Evolutionary conservation across 2,329 filamentous ascomycete species (phyloP).

Genomic region (Myriosclerotinia scirpicola): DNA sequence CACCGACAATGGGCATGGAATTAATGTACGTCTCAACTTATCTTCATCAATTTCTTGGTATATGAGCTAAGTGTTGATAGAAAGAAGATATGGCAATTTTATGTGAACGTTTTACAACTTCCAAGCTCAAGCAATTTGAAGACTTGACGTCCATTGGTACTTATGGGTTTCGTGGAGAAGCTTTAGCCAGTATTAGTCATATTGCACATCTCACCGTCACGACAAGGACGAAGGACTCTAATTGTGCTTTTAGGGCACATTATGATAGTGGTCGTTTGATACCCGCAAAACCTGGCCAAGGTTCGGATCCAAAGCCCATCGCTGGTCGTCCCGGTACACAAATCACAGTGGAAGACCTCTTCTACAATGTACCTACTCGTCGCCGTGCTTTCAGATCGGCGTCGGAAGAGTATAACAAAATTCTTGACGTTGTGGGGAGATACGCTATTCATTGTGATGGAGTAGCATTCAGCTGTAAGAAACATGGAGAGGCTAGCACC

Average conservation of each 20-base stretch:
- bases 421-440: constrained; percentile 88
- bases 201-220: constrained; percentile 95
- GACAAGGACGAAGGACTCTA: constrained; percentile 85
- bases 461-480: constrained; percentile 97
- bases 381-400: constrained; percentile 86
- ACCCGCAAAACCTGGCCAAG: constrained; percentile 84
- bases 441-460: constrained; percentile 89
- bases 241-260: constrained; percentile 85
- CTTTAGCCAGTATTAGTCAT: constrained; percentile 95
- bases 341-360: constrained; percentile 94
- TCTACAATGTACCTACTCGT: constrained; percentile 92
- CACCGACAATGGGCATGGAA: constrained; percentile 94
- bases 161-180: constrained; percentile 97
- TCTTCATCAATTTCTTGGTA: not conserved
- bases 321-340: constrained; percentile 89
- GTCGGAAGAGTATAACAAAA: constrained; percentile 96
- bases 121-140: constrained; percentile 90
- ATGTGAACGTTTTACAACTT: constrained; percentile 95
- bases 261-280: constrained; percentile 81
- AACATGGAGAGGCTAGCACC: constrained; percentile 82
- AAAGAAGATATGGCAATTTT: constrained; percentile 89
- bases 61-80: constrained; percentile 46
- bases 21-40: constrained; percentile 63
- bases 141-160: constrained; percentile 87
- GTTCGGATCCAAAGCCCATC: constrained; percentile 78